phyloP scores from a whole-genome alignment of 1,139 yeast species.

The Geotrichum candidum region DNA sequence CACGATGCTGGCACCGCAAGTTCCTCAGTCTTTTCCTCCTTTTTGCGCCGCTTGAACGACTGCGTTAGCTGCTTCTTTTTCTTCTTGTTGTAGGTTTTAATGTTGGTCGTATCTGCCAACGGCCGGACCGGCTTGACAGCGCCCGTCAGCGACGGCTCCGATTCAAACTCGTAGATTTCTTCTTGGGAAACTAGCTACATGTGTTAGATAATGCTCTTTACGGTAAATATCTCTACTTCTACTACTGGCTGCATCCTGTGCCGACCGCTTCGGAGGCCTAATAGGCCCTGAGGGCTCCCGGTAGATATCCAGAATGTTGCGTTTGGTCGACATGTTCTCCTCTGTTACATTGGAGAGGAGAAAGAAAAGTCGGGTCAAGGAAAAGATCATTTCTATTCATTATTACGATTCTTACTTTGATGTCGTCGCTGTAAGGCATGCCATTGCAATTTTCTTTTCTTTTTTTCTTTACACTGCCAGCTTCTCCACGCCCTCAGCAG shows the following conservation, averaged over 20 bases:
- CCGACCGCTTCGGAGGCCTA: background rate
- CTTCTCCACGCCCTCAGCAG: slow-evolving; percentile 17
- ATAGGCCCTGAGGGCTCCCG: background rate
- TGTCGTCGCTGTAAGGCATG: background rate
- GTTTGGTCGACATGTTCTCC: background rate
- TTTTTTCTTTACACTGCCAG: background rate
- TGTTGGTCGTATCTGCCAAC: slow-evolving; percentile 3
- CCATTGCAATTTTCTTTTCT: background rate
- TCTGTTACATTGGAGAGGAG: background rate
- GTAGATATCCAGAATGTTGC: background rate
- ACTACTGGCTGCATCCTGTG: background rate
- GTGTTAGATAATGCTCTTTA: background rate
- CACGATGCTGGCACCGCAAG: background rate
- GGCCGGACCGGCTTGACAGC: background rate
- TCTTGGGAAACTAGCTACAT: background rate
- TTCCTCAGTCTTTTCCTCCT: background rate
- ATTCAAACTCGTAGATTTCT: slow-evolving; percentile 3
- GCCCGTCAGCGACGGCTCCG: slow-evolving; percentile 7
- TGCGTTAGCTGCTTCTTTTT: background rate
- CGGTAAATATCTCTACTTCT: background rate
- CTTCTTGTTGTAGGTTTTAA: background rate
- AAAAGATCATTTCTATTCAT: background rate
- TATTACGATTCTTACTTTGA: background rate
- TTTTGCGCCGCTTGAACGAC: background rate
- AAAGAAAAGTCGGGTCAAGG: background rate